Conservation (phyloP, 176 grass and related monocot genomes). For the Cocos nucifera region DNA sequence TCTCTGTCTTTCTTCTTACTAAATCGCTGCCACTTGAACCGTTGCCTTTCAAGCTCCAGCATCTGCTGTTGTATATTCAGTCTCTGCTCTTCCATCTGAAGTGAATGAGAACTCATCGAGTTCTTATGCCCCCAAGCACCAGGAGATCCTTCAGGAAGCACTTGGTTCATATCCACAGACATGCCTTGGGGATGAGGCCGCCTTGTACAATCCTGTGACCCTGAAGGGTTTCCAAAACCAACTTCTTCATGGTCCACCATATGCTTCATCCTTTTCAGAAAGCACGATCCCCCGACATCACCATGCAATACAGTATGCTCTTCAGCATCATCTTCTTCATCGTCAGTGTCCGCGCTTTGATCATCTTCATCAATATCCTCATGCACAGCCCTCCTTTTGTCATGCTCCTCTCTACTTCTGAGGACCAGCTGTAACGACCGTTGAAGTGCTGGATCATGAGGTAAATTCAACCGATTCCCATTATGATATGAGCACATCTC, state of each 20-base stretch:
- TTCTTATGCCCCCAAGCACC: constrained; percentile 21
- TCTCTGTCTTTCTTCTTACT: background rate
- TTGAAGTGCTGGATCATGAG: constrained; percentile 70
- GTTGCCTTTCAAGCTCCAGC: background rate
- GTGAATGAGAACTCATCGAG: constrained; percentile 25
- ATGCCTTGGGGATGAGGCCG: constrained; percentile 19
- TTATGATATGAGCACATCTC: constrained; percentile 99
- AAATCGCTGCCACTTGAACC: too few relatives aligned
- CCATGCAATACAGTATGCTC: constrained; percentile 38
- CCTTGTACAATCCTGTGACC: constrained; percentile 28
- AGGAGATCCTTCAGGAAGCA: constrained; percentile 31
- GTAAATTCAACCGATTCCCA: constrained; percentile 65
- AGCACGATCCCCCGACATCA: constrained; percentile 16
- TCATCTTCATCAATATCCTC: constrained; percentile 50
- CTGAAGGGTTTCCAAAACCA: constrained; percentile 30
- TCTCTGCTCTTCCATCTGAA: constrained; percentile 30
- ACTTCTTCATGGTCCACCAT: constrained; percentile 26
- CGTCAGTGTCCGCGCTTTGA: constrained; percentile 41
- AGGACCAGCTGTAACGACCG: constrained; percentile 60
- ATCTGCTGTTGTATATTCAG: background rate
- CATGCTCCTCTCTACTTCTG: constrained; percentile 61
- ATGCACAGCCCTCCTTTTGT: constrained; percentile 24
- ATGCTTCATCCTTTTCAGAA: constrained; percentile 46
- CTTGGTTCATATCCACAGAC: constrained; percentile 55
- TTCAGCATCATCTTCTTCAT: constrained; percentile 49